Conservation (phyloP, 2,329 filamentous ascomycete species). For the Alternaria ethzedia region DNA sequence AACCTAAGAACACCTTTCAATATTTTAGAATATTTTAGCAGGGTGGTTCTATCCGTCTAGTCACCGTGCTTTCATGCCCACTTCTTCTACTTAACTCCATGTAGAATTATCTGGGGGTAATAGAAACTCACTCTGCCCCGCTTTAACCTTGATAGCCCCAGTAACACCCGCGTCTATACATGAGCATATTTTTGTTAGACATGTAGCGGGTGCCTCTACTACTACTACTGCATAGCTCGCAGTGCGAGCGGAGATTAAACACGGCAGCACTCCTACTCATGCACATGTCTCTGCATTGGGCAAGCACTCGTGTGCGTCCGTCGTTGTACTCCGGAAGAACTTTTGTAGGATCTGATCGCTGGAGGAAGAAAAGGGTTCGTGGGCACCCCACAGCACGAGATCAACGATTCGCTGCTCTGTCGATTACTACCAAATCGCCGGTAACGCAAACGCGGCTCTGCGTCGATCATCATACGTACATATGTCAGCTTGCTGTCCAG, state of each 20-base stretch:
- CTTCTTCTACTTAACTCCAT: not conserved
- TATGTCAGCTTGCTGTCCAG: not conserved
- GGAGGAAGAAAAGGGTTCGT: not conserved
- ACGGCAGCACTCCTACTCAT: too few relatives aligned
- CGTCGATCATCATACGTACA: not conserved
- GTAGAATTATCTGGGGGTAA: slow-evolving; percentile 3
- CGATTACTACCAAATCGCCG: not conserved
- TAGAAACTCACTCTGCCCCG: not conserved
- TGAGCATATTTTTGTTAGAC: not conserved
- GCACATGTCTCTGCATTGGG: not conserved
- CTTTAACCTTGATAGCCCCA: not conserved
- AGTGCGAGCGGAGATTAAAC: not conserved
- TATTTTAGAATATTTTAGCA: not conserved
- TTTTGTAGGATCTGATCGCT: not conserved
- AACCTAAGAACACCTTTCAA: not conserved
- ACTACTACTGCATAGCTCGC: not conserved
- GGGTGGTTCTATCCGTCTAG: not conserved
- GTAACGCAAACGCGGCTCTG: not conserved
- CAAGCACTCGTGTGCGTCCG: not conserved
- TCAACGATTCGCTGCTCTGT: not conserved
- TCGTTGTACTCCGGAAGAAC: not conserved
- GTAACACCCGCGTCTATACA: not conserved
- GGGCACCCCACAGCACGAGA: not conserved
- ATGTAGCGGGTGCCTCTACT: not conserved
- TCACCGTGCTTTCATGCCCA: not conserved